Evolutionary conservation across 129 eudicot species (phyloP).

Genomic region (Solidago caesia): DNA sequence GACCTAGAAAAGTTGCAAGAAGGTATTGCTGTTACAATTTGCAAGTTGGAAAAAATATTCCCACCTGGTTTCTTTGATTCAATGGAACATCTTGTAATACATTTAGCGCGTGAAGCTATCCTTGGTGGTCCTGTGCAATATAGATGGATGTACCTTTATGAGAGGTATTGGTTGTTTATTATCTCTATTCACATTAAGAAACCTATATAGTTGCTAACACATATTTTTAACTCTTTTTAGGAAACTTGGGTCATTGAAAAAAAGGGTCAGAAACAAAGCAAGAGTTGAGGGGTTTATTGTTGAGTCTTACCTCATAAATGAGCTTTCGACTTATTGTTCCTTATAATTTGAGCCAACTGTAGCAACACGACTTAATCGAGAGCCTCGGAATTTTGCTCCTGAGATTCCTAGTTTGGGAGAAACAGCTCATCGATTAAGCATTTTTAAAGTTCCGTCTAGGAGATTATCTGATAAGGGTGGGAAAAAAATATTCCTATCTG

Average conservation of each 20-base stretch:
- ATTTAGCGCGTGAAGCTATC: not conserved
- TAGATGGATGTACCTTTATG: not conserved
- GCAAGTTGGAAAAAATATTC: constrained; percentile 2
- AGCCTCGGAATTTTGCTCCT: not conserved
- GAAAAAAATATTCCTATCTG: not conserved
- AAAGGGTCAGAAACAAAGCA: not conserved
- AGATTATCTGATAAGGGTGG: not conserved
- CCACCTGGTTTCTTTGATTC: constrained; percentile 1
- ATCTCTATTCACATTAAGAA: not conserved
- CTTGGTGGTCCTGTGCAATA: not conserved
- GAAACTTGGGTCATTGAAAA: not conserved
- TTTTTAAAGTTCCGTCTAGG: not conserved
- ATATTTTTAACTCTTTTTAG: not conserved
- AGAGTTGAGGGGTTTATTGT: not conserved
- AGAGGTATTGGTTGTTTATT: not conserved
- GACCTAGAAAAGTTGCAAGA: not conserved
- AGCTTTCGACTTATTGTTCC: not conserved
- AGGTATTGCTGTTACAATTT: constrained; percentile 2
- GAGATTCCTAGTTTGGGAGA: not conserved
- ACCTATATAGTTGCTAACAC: not conserved
- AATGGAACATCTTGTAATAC: constrained; percentile 12
- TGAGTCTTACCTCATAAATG: not conserved
- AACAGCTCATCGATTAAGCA: not conserved
- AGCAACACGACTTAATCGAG: not conserved
- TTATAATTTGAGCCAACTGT: not conserved